phyloP scores from a whole-genome alignment of 1,284 basidiomycete genomes.

The Fomitopsis palustris region DNA sequence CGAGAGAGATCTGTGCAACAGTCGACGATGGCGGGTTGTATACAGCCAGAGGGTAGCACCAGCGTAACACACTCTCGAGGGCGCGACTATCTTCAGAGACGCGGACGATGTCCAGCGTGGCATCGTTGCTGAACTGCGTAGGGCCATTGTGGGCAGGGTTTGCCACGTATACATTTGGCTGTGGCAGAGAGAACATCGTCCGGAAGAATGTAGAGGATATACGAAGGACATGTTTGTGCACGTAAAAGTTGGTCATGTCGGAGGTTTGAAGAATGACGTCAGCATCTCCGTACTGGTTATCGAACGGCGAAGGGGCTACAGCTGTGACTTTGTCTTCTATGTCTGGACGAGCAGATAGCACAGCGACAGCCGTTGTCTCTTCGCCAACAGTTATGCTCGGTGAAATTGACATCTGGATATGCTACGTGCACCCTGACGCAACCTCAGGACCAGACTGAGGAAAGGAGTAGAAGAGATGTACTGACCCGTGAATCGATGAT shows the following conservation, averaged over 20 bases:
- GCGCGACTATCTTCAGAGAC: neutral
- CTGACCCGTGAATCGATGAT: too few species aligned
- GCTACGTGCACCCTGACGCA: too few species aligned
- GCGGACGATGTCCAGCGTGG: too few species aligned
- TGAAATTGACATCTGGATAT: too few species aligned
- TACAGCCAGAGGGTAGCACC: neutral
- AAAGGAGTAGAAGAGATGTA: too few species aligned
- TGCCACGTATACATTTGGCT: neutral
- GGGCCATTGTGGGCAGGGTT: too few species aligned
- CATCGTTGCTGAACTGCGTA: too few species aligned
- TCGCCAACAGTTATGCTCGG: too few species aligned
- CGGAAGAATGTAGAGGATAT: slow-evolving; percentile 6
- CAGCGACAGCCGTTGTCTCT: too few species aligned
- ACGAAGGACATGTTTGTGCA: neutral
- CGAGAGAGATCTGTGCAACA: neutral
- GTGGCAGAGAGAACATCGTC: neutral
- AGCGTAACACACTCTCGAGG: neutral
- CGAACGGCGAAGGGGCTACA: neutral
- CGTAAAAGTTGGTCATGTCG: slow-evolving; percentile 6
- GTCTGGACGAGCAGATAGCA: too few species aligned
- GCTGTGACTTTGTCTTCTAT: neutral
- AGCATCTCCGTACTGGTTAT: neutral
- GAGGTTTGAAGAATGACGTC: slow-evolving; percentile 3
- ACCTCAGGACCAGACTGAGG: too few species aligned
- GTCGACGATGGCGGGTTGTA: neutral